A percentile compares a stretch with the other conserved stretches of the same genome.
Evolutionary conservation across 1,284 basidiomycete genomes (phyloP).

Genomic region (Cutaneotrichosporon cyanovorans): DNA sequence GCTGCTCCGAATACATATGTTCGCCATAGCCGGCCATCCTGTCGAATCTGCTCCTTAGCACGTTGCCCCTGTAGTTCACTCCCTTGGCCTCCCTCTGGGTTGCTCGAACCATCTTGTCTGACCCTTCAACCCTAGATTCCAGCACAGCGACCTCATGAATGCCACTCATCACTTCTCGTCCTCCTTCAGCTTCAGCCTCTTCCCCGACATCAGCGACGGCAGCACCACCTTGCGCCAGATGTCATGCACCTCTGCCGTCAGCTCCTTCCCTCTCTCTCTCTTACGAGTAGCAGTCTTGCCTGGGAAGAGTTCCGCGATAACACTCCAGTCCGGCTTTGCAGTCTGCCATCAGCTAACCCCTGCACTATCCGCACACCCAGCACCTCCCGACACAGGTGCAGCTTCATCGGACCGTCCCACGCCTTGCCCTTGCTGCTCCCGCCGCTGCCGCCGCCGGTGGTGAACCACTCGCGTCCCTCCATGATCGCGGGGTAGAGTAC

Average conservation of each 20-base stretch:
- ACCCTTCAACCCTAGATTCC: no score
- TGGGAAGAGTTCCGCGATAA: constrained; percentile 10
- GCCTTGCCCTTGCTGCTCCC: constrained; percentile 1
- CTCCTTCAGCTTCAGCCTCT: neutral
- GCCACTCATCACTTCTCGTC: neutral
- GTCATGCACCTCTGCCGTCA: constrained; percentile 29
- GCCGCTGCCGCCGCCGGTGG: constrained; percentile 4
- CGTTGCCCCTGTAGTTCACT: no score
- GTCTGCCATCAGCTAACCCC: constrained; percentile 10
- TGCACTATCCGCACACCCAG: constrained; percentile 13
- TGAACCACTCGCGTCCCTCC: constrained; percentile 22
- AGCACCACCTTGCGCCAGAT: constrained; percentile 32
- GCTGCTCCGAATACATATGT: no score
- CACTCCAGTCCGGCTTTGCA: constrained; percentile 20
- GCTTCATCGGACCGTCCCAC: constrained; percentile 18
- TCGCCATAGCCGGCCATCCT: no score
- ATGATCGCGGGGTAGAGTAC: constrained; percentile 19
- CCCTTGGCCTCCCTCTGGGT: no score
- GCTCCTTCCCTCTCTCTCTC: constrained; percentile 5
- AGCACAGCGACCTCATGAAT: no score
- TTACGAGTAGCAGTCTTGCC: constrained; percentile 21
- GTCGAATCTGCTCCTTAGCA: no score
- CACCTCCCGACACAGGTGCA: constrained; percentile 12
- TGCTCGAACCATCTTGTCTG: no score
- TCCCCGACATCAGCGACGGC: constrained; percentile 25